These are phyloP conservation scores for Trichoderma cornu-damae DNA, from an alignment of 2,329 filamentous ascomycete genomes.

Conservation along the genomic window DNA sequence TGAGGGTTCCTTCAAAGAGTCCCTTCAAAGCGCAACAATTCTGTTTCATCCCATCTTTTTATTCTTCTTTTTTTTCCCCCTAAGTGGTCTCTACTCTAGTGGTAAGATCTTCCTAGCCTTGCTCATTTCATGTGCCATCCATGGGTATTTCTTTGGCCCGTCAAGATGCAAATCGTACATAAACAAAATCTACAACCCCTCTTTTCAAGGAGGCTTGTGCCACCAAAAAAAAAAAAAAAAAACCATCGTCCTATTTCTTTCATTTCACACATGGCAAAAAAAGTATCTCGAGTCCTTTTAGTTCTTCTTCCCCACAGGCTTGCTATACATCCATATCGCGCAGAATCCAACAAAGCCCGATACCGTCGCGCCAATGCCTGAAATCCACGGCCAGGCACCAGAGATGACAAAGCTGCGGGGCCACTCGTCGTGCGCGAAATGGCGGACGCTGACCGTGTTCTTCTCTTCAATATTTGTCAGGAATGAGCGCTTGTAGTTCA, in stretches of 20 bases:
- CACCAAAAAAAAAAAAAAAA: neutral
- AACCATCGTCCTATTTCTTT: neutral
- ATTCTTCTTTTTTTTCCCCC: too few relatives aligned
- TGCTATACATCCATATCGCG: conserved; percentile 75
- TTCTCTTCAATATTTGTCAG: conserved; percentile 88
- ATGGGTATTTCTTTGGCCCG: conserved; percentile 7
- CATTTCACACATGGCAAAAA: neutral
- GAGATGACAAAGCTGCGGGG: conserved; percentile 84
- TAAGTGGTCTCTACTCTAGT: conserved; percentile 23
- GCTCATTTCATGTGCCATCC: conserved; percentile 2
- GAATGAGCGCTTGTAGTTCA: conserved; percentile 97
- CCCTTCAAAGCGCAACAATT: conserved; percentile 3
- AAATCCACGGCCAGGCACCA: conserved; percentile 91
- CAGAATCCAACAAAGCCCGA: conserved; percentile 81
- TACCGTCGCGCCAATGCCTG: conserved; percentile 78
- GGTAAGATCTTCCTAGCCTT: conserved; percentile 15
- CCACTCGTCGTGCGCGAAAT: conserved; percentile 97
- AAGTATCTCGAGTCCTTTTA: neutral
- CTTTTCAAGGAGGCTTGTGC: neutral
- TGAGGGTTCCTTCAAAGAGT: too few relatives aligned
- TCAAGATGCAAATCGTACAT: conserved; percentile 14
- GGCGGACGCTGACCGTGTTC: conserved; percentile 86
- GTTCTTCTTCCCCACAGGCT: conserved; percentile 36
- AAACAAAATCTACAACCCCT: conserved; percentile 4
- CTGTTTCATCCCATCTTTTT: conserved; percentile 16